These are phyloP conservation scores for Fonsecaea monophora DNA, from an alignment of 2,329 filamentous ascomycete species.

Conservation along the genomic window DNA sequence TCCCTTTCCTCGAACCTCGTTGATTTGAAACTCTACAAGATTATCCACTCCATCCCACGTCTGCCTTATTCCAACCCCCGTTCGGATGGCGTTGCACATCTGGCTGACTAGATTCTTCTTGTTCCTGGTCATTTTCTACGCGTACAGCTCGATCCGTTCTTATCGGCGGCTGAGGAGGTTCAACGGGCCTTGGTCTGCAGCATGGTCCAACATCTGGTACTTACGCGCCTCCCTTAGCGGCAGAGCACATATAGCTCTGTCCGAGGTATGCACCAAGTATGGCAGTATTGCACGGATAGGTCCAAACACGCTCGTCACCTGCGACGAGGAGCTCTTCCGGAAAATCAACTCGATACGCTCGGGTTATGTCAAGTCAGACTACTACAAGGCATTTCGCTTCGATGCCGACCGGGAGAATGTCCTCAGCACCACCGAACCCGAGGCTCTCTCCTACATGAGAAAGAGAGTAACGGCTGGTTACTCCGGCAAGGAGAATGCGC, in stretches of 20 bases:
- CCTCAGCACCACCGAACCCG: slow-evolving; percentile 59
- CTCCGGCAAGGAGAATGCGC: slow-evolving; percentile 8
- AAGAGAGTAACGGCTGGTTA: slow-evolving; percentile 60
- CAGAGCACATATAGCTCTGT: slow-evolving; percentile 15
- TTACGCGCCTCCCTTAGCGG: slow-evolving; percentile 17
- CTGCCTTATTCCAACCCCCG: no score
- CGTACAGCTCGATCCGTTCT: slow-evolving; percentile 11
- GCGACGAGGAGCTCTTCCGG: slow-evolving; percentile 56
- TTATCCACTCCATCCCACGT: no score
- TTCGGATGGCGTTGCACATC: no score
- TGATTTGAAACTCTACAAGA: no score
- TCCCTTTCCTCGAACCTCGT: no score
- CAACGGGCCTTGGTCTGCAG: slow-evolving; percentile 26
- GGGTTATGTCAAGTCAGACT: slow-evolving; percentile 38
- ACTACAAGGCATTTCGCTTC: slow-evolving; percentile 59
- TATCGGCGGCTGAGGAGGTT: slow-evolving; percentile 29
- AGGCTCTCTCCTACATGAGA: slow-evolving; percentile 53
- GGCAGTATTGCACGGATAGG: slow-evolving; percentile 51
- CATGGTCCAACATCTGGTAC: slow-evolving; percentile 27
- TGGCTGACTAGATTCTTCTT: not conserved
- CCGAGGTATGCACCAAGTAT: slow-evolving; percentile 24
- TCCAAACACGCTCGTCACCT: slow-evolving; percentile 58
- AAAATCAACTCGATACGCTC: slow-evolving; percentile 23
- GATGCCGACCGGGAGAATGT: slow-evolving; percentile 62
- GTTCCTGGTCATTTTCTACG: slow-evolving; percentile 8